phyloP scores from a whole-genome alignment of 2,329 filamentous ascomycete species.

The Chaetomiaceae sp. region DNA sequence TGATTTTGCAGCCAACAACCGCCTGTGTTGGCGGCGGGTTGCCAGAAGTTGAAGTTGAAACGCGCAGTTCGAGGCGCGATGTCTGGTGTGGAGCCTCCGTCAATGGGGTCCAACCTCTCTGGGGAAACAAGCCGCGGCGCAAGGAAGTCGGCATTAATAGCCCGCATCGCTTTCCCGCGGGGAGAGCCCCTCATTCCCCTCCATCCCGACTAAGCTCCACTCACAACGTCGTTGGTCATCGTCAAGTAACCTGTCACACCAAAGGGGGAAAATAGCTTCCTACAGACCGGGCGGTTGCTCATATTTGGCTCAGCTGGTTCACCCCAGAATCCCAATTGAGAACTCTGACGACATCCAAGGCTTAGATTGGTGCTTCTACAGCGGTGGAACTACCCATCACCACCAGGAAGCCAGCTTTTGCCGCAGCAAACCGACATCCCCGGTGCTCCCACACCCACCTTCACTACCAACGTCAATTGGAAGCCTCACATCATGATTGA shows the following conservation, averaged over 20 bases:
- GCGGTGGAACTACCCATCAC: too few relatives aligned
- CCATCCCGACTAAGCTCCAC: background rate
- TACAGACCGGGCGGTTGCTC: too few relatives aligned
- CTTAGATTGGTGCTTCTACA: too few relatives aligned
- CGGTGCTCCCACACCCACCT: too few relatives aligned
- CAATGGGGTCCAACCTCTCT: too few relatives aligned
- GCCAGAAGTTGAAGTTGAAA: background rate
- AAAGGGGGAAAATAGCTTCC: too few relatives aligned
- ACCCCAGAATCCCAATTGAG: too few relatives aligned
- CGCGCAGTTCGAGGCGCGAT: background rate
- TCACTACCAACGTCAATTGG: background rate
- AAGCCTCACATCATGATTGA: slow-evolving; percentile 6
- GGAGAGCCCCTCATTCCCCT: slow-evolving; percentile 1
- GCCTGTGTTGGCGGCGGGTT: slow-evolving; percentile 9
- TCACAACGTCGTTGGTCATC: background rate
- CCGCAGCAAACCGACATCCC: background rate
- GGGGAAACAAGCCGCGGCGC: background rate
- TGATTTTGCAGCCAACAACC: slow-evolving; percentile 2
- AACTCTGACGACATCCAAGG: too few relatives aligned
- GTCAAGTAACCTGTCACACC: too few relatives aligned
- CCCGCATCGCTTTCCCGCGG: background rate
- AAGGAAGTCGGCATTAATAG: slow-evolving; percentile 4
- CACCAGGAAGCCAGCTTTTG: too few relatives aligned
- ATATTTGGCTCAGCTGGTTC: too few relatives aligned
- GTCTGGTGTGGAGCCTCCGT: background rate